These are phyloP conservation scores for Xylaria sp. DNA, from an alignment of 2,329 filamentous ascomycete genomes.

Conservation along the genomic window DNA sequence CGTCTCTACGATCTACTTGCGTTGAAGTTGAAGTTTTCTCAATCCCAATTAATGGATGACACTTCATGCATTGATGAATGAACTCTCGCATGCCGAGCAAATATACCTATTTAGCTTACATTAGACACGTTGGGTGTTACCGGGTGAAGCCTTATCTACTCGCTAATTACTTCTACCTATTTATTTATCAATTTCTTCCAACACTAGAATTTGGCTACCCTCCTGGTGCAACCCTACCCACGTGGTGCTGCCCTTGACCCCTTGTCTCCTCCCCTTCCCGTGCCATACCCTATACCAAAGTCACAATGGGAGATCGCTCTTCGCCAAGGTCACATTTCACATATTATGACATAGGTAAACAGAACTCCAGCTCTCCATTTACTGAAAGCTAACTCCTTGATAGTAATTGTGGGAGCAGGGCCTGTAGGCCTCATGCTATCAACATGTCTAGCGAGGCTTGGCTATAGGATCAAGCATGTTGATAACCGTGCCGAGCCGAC, in stretches of 20 bases:
- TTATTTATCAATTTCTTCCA: neutral
- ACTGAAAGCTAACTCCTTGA: constrained; percentile 44
- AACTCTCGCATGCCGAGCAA: neutral
- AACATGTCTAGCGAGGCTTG: constrained; percentile 89
- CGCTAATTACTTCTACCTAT: neutral
- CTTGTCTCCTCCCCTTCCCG: constrained; percentile 3
- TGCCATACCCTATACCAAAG: constrained; percentile 2
- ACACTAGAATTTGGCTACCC: neutral
- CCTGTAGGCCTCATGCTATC: constrained; percentile 90
- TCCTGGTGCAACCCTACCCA: neutral
- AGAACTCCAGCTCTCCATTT: constrained; percentile 33
- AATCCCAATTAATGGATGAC: neutral
- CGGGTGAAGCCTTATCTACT: constrained; percentile 1
- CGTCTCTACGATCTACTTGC: neutral
- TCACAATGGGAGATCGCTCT: constrained; percentile 42
- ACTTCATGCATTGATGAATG: neutral
- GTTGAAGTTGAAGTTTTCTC: constrained; percentile 6
- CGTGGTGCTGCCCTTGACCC: neutral
- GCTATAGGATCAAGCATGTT: constrained; percentile 94
- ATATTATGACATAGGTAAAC: constrained; percentile 60
- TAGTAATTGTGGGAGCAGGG: constrained; percentile 88
- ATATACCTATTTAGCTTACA: neutral
- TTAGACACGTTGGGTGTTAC: constrained; percentile 18
- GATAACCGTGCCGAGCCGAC: constrained; percentile 91
- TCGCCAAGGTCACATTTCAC: constrained; percentile 34